Evolutionary conservation across 768 basidiomycete species (phyloP).

Genomic region (Lactarius pseudohatsudake): DNA sequence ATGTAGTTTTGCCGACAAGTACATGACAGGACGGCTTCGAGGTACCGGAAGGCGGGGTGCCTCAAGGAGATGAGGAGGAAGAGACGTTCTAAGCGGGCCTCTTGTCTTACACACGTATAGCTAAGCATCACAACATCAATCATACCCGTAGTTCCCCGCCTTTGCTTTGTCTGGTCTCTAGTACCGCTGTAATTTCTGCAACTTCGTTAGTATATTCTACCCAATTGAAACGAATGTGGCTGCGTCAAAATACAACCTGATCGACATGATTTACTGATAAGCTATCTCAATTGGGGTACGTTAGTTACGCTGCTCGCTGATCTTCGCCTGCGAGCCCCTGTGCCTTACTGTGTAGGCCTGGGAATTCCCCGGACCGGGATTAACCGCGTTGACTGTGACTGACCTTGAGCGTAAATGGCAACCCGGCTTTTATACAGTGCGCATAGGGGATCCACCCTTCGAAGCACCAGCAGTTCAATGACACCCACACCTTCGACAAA

Average conservation of each 20-base stretch:
- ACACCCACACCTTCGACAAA: constrained; percentile 3
- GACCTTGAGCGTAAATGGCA: background rate
- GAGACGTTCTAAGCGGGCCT: constrained; percentile 56
- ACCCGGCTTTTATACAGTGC: background rate
- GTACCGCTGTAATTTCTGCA: constrained; percentile 19
- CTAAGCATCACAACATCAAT: constrained; percentile 19
- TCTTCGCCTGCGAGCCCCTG: no score
- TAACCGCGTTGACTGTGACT: background rate
- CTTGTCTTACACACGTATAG: constrained; percentile 15
- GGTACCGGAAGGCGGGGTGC: constrained; percentile 63
- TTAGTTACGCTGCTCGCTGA: background rate
- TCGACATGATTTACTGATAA: background rate
- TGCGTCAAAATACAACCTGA: background rate
- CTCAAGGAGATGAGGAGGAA: constrained; percentile 69
- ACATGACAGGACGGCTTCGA: constrained; percentile 82
- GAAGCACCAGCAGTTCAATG: background rate
- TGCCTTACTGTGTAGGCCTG: no score
- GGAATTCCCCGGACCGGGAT: background rate
- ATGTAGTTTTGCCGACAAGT: constrained; percentile 21
- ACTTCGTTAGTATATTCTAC: constrained; percentile 17
- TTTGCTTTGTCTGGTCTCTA: constrained; percentile 22
- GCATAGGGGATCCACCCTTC: background rate
- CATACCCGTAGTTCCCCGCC: constrained; percentile 24
- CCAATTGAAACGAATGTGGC: background rate
- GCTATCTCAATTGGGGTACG: background rate